Evolutionary conservation across 768 basidiomycete species (phyloP).

Genomic region (Leccinum disarticulatum): DNA sequence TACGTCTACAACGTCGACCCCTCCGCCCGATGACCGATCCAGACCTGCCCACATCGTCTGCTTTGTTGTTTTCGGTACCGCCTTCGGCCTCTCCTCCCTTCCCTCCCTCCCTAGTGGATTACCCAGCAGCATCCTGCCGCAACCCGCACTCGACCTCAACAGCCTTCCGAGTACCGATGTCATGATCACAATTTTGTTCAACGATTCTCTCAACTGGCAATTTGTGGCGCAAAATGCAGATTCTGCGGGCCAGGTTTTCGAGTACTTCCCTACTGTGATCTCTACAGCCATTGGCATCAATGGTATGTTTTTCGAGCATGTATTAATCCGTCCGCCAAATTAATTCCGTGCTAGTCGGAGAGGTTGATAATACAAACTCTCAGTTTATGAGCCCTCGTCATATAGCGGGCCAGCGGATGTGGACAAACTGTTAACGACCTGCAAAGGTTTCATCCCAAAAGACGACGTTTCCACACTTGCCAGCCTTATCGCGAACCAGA

Average conservation of each 20-base stretch:
- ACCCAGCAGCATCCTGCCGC: conserved; percentile 60
- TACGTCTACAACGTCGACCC: not conserved
- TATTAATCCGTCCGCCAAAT: conserved; percentile 18
- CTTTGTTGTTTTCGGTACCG: conserved; percentile 20
- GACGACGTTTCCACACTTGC: conserved; percentile 58
- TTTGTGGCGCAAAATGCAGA: conserved; percentile 60
- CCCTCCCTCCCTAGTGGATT: conserved; percentile 55
- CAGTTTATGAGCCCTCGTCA: conserved; percentile 63
- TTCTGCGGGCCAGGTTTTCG: conserved; percentile 76
- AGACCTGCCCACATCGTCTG: conserved; percentile 37
- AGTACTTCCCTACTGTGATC: conserved; percentile 58
- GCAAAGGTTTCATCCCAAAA: conserved; percentile 65
- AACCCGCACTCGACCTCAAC: conserved; percentile 17
- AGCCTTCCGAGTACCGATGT: conserved; percentile 40
- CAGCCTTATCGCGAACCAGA: conserved; percentile 57
- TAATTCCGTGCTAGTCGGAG: conserved; percentile 31
- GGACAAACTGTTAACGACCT: conserved; percentile 62
- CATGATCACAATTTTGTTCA: conserved; percentile 67
- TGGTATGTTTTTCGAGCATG: conserved; percentile 32
- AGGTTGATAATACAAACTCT: conserved; percentile 57
- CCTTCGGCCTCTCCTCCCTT: conserved; percentile 28
- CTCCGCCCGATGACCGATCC: conserved; percentile 31
- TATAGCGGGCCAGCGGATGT: conserved; percentile 52
- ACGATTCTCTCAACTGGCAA: conserved; percentile 58
- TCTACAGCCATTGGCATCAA: conserved; percentile 43